Conservation (phyloP, 2,329 filamentous ascomycete species). For the Venturiaceae sp. region DNA sequence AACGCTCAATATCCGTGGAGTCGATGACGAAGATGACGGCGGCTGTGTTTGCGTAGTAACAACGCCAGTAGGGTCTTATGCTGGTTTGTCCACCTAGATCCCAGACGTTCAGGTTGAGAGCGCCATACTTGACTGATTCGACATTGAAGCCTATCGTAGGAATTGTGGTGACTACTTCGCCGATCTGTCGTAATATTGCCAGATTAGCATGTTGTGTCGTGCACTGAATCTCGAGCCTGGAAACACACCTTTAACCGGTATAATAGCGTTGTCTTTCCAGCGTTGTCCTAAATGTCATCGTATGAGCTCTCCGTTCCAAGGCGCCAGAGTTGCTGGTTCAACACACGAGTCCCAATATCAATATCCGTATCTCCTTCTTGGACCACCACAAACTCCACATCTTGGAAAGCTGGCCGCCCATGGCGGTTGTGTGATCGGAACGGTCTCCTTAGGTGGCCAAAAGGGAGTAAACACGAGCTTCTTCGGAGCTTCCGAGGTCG, state of each 20-base stretch:
- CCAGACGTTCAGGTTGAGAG: conserved; percentile 98
- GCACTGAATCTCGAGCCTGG: background rate
- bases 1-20: conserved; percentile 90
- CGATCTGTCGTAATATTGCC: no score
- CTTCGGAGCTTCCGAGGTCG: background rate
- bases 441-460: background rate
- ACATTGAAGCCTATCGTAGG: conserved; percentile 99
- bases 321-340: background rate
- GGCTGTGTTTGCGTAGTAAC: conserved; percentile 98
- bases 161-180: conserved; percentile 97
- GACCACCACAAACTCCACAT: conserved; percentile 65
- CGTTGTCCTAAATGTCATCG: conserved; percentile 66
- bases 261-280: conserved; percentile 92
- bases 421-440: conserved; percentile 16
- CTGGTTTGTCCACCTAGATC: conserved; percentile 97
- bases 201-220: no score
- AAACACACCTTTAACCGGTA: conserved; percentile 83
- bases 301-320: background rate
- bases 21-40: conserved; percentile 99
- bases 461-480: background rate
- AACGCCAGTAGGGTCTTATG: conserved; percentile 97
- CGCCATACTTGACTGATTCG: conserved; percentile 96
- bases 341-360: conserved; percentile 85
- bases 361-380: conserved; percentile 96
- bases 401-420: conserved; percentile 48